Base-by-base conservation (phyloP, 345 rosid species). In the Eucalyptus tenuipes region DNA sequence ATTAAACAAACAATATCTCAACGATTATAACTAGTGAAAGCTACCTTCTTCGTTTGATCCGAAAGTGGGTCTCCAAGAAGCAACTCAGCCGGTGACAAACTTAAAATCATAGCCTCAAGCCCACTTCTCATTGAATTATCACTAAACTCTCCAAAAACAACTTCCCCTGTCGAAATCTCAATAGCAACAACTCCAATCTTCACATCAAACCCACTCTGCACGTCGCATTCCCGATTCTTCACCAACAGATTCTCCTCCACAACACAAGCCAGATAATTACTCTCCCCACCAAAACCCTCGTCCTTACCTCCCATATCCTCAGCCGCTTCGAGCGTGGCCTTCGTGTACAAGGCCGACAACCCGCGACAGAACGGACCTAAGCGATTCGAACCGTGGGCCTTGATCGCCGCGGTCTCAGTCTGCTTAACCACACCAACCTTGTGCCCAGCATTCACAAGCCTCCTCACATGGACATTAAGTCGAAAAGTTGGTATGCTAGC, bases 401-500 rank as follows among this genome's bases (percentile, higher is more conserved):
- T 97, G 33, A 96, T 96, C 1, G 99, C 98, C 1, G 99, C 98
- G 3, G 98, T 97, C 91, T 97, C 99, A 1, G 99, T 97, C 96
- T 97, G 99, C 89, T 96, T 96, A 82, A 97, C 99, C 45, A 97
- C 99, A 87, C 99, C 99, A 48, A 97, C 95, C 93, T 96, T 97
- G 89, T 96, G 92, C 7, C 99, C 99, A 11, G 96, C 98, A 66
- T 93, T 93, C 14, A 97, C 99, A 84, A 97, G 91, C 89, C 99
- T 94, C 88, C 98, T 94, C 89, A 96, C 95, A 45, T 97, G 97
- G 88, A 97, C 93, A 88, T 94, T 93, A 47, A 97, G 85, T 86
- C 99, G 96, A 94, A 96, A 95, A 89, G 98, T 96, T n/a, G 99
- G 99, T 33, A 97, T 87, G 87, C 98, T 95, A 31, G 99, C 99